Evolutionary conservation across 352 stramenopile species (phyloP).

Genomic region (Phytophthora melonis): DNA sequence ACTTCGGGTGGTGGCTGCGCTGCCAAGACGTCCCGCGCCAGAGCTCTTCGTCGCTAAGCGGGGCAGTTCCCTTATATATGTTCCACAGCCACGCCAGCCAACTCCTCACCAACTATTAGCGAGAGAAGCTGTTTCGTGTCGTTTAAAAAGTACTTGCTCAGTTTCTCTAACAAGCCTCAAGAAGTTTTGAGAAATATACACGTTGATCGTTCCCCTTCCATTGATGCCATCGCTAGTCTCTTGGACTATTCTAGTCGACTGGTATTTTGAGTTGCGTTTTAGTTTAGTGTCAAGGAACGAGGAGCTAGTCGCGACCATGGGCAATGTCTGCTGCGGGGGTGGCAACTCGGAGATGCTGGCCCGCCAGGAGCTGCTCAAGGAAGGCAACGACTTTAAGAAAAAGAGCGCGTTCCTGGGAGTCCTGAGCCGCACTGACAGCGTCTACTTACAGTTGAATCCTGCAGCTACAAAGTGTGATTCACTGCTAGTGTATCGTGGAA

Average conservation of each 20-base stretch:
- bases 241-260: slow-evolving; percentile 29
- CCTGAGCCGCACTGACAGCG: slow-evolving; percentile 60
- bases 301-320: slow-evolving; percentile 44
- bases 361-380: slow-evolving; percentile 68
- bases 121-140: slow-evolving; percentile 16
- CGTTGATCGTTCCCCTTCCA: slow-evolving; percentile 8
- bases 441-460: slow-evolving; percentile 71
- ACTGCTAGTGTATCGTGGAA: neutral
- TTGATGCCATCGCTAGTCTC: neutral
- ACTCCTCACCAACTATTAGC: neutral
- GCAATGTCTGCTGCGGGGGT: slow-evolving; percentile 70
- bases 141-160: neutral
- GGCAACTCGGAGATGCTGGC: slow-evolving; percentile 69
- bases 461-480: slow-evolving; percentile 46
- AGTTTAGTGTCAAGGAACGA: neutral
- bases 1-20: slow-evolving; percentile 29
- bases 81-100: neutral
- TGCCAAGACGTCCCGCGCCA: slow-evolving; percentile 12
- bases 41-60: slow-evolving; percentile 26
- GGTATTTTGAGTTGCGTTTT: slow-evolving; percentile 25
- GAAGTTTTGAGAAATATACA: slow-evolving; percentile 22
- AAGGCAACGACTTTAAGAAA: slow-evolving; percentile 77
- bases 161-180: slow-evolving; percentile 9
- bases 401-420: slow-evolving; percentile 74
- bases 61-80: slow-evolving; percentile 5